Evolutionary conservation across 768 basidiomycete species (phyloP).

Genomic region (Ephemerocybe angulata): DNA sequence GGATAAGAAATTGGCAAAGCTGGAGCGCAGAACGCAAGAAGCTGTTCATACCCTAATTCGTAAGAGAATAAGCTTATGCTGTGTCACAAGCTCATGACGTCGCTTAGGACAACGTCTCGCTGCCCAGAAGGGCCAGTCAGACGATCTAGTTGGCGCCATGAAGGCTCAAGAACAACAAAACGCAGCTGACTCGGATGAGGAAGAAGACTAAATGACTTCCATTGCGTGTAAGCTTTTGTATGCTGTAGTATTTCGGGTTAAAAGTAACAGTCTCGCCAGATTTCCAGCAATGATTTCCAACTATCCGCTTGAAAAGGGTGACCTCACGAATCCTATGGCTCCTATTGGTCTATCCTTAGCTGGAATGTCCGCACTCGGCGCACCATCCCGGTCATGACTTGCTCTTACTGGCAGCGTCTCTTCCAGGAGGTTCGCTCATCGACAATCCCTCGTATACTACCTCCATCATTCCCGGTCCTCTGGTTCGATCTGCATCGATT

Average conservation of each 20-base stretch:
- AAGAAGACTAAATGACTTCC: conserved; percentile 48
- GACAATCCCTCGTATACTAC: neutral
- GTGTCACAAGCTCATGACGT: conserved; percentile 1
- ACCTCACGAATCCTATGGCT: too few species aligned
- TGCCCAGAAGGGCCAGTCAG: conserved; percentile 72
- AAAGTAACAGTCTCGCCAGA: neutral
- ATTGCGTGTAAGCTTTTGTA: neutral
- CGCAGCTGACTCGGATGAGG: conserved; percentile 52
- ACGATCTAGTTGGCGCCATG: conserved; percentile 82
- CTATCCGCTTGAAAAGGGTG: too few species aligned
- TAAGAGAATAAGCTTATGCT: conserved; percentile 38
- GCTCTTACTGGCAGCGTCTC: too few species aligned
- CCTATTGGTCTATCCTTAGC: too few species aligned
- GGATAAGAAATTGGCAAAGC: conserved; percentile 81
- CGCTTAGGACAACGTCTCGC: conserved; percentile 70
- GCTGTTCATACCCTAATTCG: conserved; percentile 91
- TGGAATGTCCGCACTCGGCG: too few species aligned
- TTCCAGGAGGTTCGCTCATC: conserved; percentile 1
- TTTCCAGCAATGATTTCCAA: too few species aligned
- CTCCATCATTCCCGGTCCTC: neutral
- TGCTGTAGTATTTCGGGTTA: neutral
- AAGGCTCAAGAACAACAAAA: conserved; percentile 65
- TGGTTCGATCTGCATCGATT: neutral
- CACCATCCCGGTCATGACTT: too few species aligned
- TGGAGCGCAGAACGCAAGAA: conserved; percentile 91